Evolutionary conservation across 257 asterid species (phyloP), one percentile per base, ranked within the genome.

Genomic region (Cinchona pubescens): DNA sequence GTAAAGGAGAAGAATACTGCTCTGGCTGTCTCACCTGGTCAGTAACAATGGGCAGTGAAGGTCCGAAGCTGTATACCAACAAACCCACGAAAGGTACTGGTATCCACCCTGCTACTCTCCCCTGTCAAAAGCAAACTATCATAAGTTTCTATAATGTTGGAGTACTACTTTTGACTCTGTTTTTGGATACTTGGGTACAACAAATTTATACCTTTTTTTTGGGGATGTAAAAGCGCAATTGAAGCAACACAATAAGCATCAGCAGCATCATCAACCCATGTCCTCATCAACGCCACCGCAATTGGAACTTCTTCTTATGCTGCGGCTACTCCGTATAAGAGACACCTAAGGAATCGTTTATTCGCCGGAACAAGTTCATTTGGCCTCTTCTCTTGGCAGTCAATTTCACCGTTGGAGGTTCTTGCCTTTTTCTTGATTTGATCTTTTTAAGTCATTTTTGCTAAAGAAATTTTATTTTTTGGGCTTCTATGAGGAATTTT

Each of bases 371-470:
- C 78, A 90, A 79, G 91, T 89, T 87, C 79, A 56, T 89, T 68
- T 86, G 88, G 89, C 94, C 96, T 67, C 81, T 92, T 72, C 86
- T 91, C 56, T 66, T 94, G 88, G 90, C 82, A 51, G 88, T 88
- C 84, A 92, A 92, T 83, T 85, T 94, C 84, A 35, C 89, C 55
- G 81, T 85, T 38, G 97, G 98, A 89, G 98, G 97, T 94, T 56
- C 37, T 32, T 35, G 21, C 60, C 59, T 37, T 48, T n/a, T 40
- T 45, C 15, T 46, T 38, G 19, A n/a, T n/a, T n/a, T n/a, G n/a
- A n/a, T 35, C 25, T 67, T 42, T 11, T 27, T 16, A 21, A 63
- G 30, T 23, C 32, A 21, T 13, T 16, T 8, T 23, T 59, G 67
- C 8, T 15, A 40, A 3, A 1, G 0, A 29, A 23, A 15, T 49